Evolutionary conservation across 495 filamentous ascomycete genomes (phyloP), one percentile per base, ranked within the genome.

Genomic region (Ramalina peruviana): DNA sequence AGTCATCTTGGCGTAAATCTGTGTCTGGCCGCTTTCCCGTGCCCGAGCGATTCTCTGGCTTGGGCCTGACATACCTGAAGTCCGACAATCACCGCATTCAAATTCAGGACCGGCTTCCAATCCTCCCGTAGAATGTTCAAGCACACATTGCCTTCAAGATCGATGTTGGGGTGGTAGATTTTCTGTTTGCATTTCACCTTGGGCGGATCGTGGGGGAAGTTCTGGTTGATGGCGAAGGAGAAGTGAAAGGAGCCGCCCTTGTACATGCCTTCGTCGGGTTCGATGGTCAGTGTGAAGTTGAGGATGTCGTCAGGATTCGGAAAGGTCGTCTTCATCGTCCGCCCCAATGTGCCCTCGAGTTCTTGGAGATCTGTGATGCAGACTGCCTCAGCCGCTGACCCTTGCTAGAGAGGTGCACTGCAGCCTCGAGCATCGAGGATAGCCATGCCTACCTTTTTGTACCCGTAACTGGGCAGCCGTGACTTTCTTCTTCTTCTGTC

Each of bases 111-210:
- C 0, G 92, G 92, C 70, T 96, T 97, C 92, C 92, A 98, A 70
- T 98, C 92, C 71, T 97, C 92, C 49, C 92, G 72, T 59, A 98
- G 67, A 52, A 98, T 97, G 62, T 98, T 98, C 57, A 98, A 65
- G 70, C 92, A 98, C 13, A 98, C 88, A 61, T 98, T 98, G 37
- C 92, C 92, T 60, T 98, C 92, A 43, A 94, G 72, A 62, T 98
- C 92, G 65, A 98, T 97, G 65, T 98, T 98, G 11, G 92, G 92
- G 60, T 98, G 92, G 68, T 98, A 98, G 57, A 97, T 96, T 73
- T 95, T 98, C 65, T 98, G 85, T 49, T 82, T 86, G 67, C 92
- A 97, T 63, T 89, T 94, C 58, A 98, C 93, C 67, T 97, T 97
- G 1, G 92, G 92, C 51, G 92, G 89, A 63, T 97, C 92, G 65